Evolutionary conservation across 805 yeast species (phyloP), one percentile per base, ranked within the genome.

Genomic region (Ogataea kodamae): DNA sequence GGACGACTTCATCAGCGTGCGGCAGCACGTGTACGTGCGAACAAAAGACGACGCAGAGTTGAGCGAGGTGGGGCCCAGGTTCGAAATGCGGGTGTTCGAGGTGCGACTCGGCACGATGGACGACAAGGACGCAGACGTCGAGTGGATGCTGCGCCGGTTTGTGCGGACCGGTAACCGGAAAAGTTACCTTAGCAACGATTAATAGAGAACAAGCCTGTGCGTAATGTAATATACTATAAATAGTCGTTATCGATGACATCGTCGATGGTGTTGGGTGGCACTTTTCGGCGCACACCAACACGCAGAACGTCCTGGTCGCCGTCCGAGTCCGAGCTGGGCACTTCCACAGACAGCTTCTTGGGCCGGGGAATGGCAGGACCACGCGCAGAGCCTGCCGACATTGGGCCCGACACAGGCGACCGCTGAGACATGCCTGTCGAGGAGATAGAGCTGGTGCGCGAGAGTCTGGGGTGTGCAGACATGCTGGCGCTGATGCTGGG

Each of bases 11-110:
- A 90, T 92, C 41, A 77, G 88, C 42, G 97, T 92, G 5, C 75
- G 99, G 60, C 98, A 92, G 54, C 99, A 92, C 56, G 82, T 92
- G 1, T 92, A 84, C 57, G 96, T 88, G 5, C 81, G 77, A 55
- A 87, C 96, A 0, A 80, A 81, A 48, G 96, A 88, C 43, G 74
- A 73, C 11, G 96, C 88, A 2, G 97, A 92, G 57, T 62, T 92
- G 37, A 89, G 96, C 39, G 99, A 92, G 58, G 83, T 92, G 22
- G 99, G 99, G 0, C 99, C 99, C n/a, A 70, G 99, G 43, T 92
- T 92, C 51, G 98, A 92, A 62, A 89, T 92, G 97, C 76, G 88
- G 56, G 65, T 92, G 46, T 92, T 78, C 57, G 97, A 90, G 59
- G 65, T 92, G 45, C 74, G 80, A 52, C 68, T 92, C 47, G 97